Base-by-base conservation (phyloP, 2,329 filamentous ascomycete species). In the Claviceps capensis region DNA sequence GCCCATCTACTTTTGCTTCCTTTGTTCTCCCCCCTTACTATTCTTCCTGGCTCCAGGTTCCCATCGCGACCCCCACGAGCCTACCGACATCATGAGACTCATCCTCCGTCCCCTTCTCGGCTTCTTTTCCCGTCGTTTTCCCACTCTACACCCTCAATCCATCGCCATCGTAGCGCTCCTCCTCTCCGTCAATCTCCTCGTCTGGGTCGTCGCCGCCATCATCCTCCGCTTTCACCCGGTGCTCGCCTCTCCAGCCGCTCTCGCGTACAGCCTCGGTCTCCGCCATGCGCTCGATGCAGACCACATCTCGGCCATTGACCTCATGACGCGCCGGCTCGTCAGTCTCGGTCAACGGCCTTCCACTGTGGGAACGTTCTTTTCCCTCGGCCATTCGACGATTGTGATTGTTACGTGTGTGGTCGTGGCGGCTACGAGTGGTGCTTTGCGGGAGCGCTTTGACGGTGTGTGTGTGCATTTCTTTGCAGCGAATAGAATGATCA, bases 211-310 rank as follows among this genome's bases (percentile, higher is more conserved):
- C 16, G 69, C 71, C 23, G 79, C 70, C 55, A 65, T 81, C 5
- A 69, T 79, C 19, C 69, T 82, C 17, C 44, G 69, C 57, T 74
- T 71, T 58, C 70, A 79, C 63, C 72, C 78, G 0, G 70, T 75
- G 0, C 77, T 96, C 56, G 80, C 90, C 48, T 86, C 86, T 2
- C 84, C 89, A 2, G 88, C 89, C 1, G 82, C 90, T 2, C 78
- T 97, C 1, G 83, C 90, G 26, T 97, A 94, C 67, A 88, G 88
- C 0, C 78, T 97, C 11, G 91, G 91, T 2, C 77, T 97, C 13
- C 85, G 91, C 43, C 91, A 97, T 72, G 91, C 91, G n/a, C 80
- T 97, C 45, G 93, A 97, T 63, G 93, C 91, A n/a, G 91, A 97
- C 68, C 93, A 97, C 65, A 79, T 77, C 61, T 69, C 69, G 60